A percentile compares a stretch with the other conserved stretches of the same genome.
phyloP scores from a whole-genome alignment of 1,139 yeast genomes.

The Kodamaea anthophila region DNA sequence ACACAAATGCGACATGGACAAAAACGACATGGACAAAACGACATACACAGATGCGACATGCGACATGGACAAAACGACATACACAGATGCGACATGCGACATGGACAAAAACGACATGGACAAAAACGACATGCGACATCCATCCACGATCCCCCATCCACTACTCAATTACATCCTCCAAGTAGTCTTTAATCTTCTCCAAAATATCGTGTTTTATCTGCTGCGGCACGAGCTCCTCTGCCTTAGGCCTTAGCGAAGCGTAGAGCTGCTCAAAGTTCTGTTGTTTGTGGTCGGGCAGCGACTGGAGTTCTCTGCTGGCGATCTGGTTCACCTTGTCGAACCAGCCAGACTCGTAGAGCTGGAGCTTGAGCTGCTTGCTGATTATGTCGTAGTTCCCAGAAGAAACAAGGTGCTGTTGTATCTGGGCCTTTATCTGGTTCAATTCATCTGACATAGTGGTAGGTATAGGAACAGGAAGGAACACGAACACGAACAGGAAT shows the following conservation, averaged over 20 bases:
- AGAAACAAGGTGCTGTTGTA: conserved; percentile 64
- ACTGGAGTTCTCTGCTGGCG: conserved; percentile 38
- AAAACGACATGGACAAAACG: too few relatives aligned
- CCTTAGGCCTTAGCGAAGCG: conserved; percentile 54
- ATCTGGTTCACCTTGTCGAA: conserved; percentile 62
- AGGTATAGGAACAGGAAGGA: not conserved
- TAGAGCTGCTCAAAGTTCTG: conserved; percentile 52
- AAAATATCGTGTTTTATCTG: conserved; percentile 56
- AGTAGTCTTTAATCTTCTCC: conserved; percentile 51
- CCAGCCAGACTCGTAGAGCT: conserved; percentile 80
- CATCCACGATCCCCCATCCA: too few relatives aligned
- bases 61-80: too few relatives aligned
- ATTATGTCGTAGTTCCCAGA: conserved; percentile 77
- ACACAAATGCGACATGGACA: too few relatives aligned
- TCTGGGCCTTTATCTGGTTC: conserved; percentile 53
- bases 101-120: too few relatives aligned
- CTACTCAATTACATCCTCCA: conserved; percentile 46
- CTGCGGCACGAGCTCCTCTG: conserved; percentile 64
- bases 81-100: too few relatives aligned
- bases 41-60: too few relatives aligned
- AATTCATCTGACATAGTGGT: conserved; percentile 27
- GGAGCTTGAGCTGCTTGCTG: conserved; percentile 54
- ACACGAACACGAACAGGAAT: too few relatives aligned
- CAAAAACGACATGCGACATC: too few relatives aligned
- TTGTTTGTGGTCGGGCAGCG: conserved; percentile 17